phyloP scores from a whole-genome alignment of 2,329 filamentous ascomycete species.

The Xylariaceae sp. region DNA sequence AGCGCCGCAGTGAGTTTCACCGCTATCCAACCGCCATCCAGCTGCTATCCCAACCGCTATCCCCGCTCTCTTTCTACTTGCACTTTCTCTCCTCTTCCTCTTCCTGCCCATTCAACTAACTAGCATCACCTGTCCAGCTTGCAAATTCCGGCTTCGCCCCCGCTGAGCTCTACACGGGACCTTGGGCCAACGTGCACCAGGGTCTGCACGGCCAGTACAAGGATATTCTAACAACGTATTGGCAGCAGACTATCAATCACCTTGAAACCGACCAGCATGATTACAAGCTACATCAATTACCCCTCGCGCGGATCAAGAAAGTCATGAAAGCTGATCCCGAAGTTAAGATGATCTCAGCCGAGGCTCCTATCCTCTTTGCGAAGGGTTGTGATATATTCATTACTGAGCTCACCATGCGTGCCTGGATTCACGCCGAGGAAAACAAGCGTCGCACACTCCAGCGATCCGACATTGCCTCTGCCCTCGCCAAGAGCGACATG shows the following conservation, averaged over 20 bases:
- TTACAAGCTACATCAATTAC: slow-evolving; percentile 97
- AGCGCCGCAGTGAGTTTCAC: slow-evolving; percentile 48
- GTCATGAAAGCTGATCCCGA: slow-evolving; percentile 99
- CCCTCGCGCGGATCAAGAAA: slow-evolving; percentile 98
- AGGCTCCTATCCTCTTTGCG: slow-evolving; percentile 95
- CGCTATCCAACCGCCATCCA: no score
- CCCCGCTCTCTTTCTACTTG: slow-evolving; percentile 8
- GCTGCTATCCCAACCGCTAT: no score
- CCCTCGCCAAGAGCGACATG: slow-evolving; percentile 97
- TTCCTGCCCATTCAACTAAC: slow-evolving; percentile 21
- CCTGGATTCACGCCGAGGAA: slow-evolving; percentile 98
- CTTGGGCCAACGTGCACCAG: slow-evolving; percentile 98
- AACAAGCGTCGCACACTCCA: slow-evolving; percentile 97
- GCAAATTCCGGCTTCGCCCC: slow-evolving; percentile 86
- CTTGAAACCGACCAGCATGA: slow-evolving; percentile 95
- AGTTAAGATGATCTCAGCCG: slow-evolving; percentile 99
- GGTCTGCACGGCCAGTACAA: slow-evolving; percentile 90
- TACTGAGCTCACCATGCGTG: slow-evolving; percentile 97
- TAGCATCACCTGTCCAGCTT: slow-evolving; percentile 58
- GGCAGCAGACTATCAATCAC: slow-evolving; percentile 97
- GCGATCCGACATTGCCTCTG: slow-evolving; percentile 93
- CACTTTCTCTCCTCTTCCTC: slow-evolving; percentile 8
- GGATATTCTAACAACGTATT: slow-evolving; percentile 97
- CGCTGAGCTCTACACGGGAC: slow-evolving; percentile 90
- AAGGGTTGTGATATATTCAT: slow-evolving; percentile 99